These are phyloP conservation scores for Tylopilus sp. DNA, from an alignment of 1,284 basidiomycete genomes.

Conservation along the genomic window DNA sequence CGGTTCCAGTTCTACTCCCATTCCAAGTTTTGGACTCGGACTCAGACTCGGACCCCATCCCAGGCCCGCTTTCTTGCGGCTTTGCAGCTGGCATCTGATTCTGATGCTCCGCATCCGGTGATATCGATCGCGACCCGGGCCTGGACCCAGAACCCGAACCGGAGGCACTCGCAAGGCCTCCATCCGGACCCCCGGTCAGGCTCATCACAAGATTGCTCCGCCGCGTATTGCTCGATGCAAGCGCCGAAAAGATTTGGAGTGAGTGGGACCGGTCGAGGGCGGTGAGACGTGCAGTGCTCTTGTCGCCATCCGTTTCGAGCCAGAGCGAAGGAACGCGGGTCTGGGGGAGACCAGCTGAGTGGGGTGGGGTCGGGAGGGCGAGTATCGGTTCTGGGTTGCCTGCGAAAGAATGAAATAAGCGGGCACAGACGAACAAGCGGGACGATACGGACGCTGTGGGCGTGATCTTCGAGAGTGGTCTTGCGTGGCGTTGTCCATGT, in stretches of 20 bases:
- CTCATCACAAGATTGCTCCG: conserved; percentile 32
- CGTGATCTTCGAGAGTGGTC: conserved; percentile 12
- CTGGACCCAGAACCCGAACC: background rate
- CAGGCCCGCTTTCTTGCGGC: too few relatives aligned
- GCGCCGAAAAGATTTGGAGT: conserved; percentile 17
- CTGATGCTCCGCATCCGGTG: background rate
- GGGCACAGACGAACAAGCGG: background rate
- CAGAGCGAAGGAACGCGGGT: conserved; percentile 26
- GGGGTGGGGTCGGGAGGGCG: conserved; percentile 23
- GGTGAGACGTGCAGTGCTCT: conserved; percentile 1
- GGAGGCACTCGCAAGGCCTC: background rate
- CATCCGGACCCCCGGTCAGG: conserved; percentile 5
- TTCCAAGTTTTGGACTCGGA: too few relatives aligned
- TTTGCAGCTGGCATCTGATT: too few relatives aligned
- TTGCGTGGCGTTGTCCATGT: conserved; percentile 20
- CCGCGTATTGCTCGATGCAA: conserved; percentile 9
- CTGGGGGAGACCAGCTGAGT: conserved; percentile 20
- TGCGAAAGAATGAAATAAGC: background rate
- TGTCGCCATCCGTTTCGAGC: conserved; percentile 20
- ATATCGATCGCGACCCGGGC: background rate
- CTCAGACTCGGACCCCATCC: background rate
- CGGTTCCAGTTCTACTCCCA: too few relatives aligned
- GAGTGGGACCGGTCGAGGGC: conserved; percentile 20
- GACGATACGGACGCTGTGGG: conserved; percentile 18
- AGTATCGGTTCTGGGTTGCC: conserved; percentile 20